Percentiles rank a stretch among this genome's conserved stretches.
Conservation (phyloP, 208 protist species). For the Balamuthia mandrillaris region DNA sequence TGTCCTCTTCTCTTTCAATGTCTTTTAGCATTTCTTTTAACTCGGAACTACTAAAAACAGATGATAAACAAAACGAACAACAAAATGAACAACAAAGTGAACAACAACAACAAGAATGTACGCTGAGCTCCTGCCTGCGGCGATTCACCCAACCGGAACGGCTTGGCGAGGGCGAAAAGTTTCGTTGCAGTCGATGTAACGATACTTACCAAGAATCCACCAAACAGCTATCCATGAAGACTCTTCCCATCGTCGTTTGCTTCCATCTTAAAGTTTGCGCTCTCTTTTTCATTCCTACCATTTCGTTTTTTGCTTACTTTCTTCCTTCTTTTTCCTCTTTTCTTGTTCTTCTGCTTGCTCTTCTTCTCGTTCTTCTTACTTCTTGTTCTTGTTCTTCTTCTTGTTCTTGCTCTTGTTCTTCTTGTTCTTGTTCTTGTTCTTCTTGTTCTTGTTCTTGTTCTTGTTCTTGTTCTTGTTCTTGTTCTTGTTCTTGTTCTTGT, state of each 20-base stretch:
- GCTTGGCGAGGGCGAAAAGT: conserved; percentile 53
- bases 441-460: no score
- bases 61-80: background rate
- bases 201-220: conserved; percentile 55
- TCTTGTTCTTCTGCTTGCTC: no score
- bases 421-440: no score
- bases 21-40: background rate
- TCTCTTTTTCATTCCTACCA: background rate
- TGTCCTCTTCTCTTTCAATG: background rate
- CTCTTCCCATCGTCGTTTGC: conserved; percentile 65
- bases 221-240: conserved; percentile 70
- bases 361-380: no score
- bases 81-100: background rate
- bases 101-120: background rate
- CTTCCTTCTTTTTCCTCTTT: no score
- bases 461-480: background rate
- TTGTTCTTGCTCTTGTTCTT: no score
- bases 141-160: conserved; percentile 70
- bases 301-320: background rate
- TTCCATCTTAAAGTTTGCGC: conserved; percentile 71
- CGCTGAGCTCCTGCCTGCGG: conserved; percentile 49
- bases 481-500: background rate
- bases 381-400: no score
- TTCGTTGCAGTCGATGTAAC: conserved; percentile 51
- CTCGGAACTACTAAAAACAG: background rate